Evolutionary conservation across 2,329 filamentous ascomycete genomes (phyloP).

Genomic region (Fulvia fulva): DNA sequence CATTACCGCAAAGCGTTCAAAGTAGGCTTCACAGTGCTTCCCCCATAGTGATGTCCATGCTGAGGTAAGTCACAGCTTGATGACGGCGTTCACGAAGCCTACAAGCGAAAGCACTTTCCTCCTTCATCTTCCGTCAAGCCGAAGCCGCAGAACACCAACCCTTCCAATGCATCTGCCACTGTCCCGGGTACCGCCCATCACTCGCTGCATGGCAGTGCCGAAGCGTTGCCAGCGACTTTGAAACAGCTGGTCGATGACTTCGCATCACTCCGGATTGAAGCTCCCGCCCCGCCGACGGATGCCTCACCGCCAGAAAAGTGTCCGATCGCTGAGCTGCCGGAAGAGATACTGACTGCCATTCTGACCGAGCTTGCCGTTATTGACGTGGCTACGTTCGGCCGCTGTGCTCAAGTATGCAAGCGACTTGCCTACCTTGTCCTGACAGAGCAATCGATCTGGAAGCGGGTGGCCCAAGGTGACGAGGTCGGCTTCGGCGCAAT

Average conservation of each 20-base stretch:
- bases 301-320: constrained; percentile 71
- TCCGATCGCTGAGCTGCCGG: constrained; percentile 70
- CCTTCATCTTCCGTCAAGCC: constrained; percentile 50
- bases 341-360: constrained; percentile 80
- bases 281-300: constrained; percentile 65
- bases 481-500: constrained; percentile 79
- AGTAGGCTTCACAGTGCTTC: constrained; percentile 45
- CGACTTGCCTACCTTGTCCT: constrained; percentile 78
- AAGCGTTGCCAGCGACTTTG: constrained; percentile 50
- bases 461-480: constrained; percentile 62
- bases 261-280: constrained; percentile 63
- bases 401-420: constrained; percentile 78
- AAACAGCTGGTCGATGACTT: constrained; percentile 72
- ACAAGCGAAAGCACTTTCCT: constrained; percentile 89
- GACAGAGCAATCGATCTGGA: constrained; percentile 85
- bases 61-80: constrained; percentile 62
- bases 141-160: constrained; percentile 40
- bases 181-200: constrained; percentile 54
- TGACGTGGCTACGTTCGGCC: constrained; percentile 73
- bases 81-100: constrained; percentile 74
- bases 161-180: constrained; percentile 47
- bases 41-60: constrained; percentile 15
- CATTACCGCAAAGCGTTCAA: constrained; percentile 88
- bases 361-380: constrained; percentile 65
- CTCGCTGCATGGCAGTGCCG: constrained; percentile 42